phyloP scores from a whole-genome alignment of 345 rosid species.

The Angophora floribunda region DNA sequence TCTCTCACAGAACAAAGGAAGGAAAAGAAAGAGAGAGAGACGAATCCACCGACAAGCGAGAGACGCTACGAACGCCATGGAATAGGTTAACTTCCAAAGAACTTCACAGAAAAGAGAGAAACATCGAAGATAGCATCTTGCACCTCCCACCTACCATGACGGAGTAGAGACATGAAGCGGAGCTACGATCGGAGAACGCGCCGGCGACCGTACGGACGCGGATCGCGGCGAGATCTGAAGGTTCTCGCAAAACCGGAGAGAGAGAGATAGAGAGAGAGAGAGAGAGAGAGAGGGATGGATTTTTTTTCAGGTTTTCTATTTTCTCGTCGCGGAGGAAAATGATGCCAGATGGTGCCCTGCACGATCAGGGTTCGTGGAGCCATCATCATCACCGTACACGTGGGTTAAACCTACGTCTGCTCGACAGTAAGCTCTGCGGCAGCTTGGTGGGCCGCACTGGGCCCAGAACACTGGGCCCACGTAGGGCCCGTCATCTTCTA shows the following conservation, averaged over 20 bases:
- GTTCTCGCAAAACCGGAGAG: neutral
- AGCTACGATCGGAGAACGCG: neutral
- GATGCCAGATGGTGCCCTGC: conserved; percentile 25
- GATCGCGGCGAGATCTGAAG: conserved; percentile 2
- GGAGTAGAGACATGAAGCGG: neutral
- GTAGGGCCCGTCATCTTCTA: neutral
- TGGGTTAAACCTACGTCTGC: neutral
- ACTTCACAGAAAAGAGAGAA: neutral
- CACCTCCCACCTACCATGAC: neutral
- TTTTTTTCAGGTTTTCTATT: neutral
- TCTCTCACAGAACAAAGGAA: neutral
- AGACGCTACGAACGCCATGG: neutral
- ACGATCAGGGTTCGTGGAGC: conserved; percentile 13
- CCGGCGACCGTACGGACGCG: conserved; percentile 15
- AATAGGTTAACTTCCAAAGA: neutral
- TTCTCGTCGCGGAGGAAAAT: neutral
- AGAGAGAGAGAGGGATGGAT: neutral
- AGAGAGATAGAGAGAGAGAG: neutral
- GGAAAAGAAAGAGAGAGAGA: neutral
- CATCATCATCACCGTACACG: conserved; percentile 20
- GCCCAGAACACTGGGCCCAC: neutral
- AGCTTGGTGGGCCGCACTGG: neutral
- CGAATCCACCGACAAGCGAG: neutral
- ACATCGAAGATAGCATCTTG: neutral
- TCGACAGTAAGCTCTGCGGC: neutral